Evolutionary conservation across 1,284 basidiomycete genomes (phyloP).

Genomic region (Mycena sp.): DNA sequence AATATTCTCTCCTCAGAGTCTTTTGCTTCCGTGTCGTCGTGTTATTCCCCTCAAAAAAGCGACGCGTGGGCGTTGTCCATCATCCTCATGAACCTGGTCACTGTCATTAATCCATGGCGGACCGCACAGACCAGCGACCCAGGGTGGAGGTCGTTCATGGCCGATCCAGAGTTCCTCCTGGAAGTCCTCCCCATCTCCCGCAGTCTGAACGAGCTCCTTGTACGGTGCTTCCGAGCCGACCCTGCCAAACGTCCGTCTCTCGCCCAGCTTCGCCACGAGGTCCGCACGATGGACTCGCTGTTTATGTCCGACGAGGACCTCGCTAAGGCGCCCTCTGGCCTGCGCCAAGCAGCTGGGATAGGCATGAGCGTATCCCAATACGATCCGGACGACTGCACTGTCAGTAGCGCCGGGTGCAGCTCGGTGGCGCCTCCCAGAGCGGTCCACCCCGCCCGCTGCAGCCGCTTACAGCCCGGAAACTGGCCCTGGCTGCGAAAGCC

Average conservation of each 20-base stretch:
- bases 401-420: neutral
- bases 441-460: no score
- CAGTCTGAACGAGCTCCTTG: conserved; percentile 11
- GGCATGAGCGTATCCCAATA: neutral
- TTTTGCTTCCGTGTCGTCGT: neutral
- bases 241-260: conserved; percentile 11
- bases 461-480: no score
- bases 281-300: conserved; percentile 1
- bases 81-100: conserved; percentile 74
- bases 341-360: conserved; percentile 5
- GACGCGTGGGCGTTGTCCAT: conserved; percentile 86
- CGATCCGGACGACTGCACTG: conserved; percentile 9
- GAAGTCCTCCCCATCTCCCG: conserved; percentile 21
- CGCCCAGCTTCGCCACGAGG: neutral
- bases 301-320: conserved; percentile 19
- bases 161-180: conserved; percentile 62
- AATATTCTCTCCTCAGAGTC: conserved; percentile 13
- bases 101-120: conserved; percentile 79
- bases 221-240: conserved; percentile 1
- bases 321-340: neutral
- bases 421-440: no score
- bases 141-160: conserved; percentile 65
- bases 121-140: conserved; percentile 66
- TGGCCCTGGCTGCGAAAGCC: no score
- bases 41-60: conserved; percentile 41